These are phyloP conservation scores for Dothideomycetes sp. DNA, from an alignment of 2,329 filamentous ascomycete species.

Conservation along the genomic window DNA sequence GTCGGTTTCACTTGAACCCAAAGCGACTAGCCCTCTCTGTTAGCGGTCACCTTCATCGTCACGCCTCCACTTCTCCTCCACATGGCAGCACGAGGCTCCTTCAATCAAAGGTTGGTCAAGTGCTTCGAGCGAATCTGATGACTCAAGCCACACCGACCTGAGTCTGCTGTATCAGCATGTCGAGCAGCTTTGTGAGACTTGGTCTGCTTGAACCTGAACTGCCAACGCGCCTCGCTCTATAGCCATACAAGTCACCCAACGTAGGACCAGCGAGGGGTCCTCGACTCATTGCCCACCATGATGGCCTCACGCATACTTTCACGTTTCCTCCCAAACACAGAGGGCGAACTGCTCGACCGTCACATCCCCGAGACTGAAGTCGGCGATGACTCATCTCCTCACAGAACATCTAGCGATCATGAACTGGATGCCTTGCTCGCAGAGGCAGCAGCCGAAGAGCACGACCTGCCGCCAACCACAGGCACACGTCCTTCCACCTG, in stretches of 20 bases:
- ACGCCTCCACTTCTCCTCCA: not conserved
- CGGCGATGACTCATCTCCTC: conserved; percentile 26
- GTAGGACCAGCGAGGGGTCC: too few relatives aligned
- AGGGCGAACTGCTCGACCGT: conserved; percentile 28
- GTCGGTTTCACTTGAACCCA: not conserved
- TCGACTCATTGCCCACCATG: conserved; percentile 17
- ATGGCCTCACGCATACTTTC: conserved; percentile 45
- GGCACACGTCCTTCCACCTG: not conserved
- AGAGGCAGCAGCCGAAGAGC: conserved; percentile 26
- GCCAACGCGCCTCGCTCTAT: too few relatives aligned
- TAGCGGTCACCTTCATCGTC: not conserved
- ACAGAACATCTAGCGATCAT: conserved; percentile 42
- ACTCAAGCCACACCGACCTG: not conserved
- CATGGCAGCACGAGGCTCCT: not conserved
- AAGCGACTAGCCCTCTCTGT: too few relatives aligned
- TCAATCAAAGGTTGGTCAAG: not conserved
- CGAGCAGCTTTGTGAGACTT: not conserved
- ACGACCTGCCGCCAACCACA: conserved; percentile 3
- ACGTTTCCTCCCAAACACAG: conserved; percentile 32
- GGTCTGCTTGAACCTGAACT: not conserved
- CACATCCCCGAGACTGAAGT: conserved; percentile 35
- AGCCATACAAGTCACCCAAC: too few relatives aligned
- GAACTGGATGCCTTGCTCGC: conserved; percentile 46
- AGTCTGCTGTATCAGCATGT: not conserved
- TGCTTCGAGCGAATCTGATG: not conserved